Conservation (phyloP, 2,329 filamentous ascomycete species). For the Hypoxylon sp. region DNA sequence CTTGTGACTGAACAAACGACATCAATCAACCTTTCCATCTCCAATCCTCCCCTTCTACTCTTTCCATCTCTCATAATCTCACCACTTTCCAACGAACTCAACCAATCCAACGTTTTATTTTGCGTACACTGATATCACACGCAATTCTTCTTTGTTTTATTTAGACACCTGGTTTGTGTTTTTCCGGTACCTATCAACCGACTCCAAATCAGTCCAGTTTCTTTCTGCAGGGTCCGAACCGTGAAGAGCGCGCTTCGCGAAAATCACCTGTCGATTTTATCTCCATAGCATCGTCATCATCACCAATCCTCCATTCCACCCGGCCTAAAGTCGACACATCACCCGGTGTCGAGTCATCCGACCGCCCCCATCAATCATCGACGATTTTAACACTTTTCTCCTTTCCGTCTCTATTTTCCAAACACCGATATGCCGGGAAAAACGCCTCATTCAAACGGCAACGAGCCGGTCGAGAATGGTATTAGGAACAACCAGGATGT, state of each 20-base stretch:
- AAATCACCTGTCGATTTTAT: constrained; percentile 35
- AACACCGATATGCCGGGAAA: constrained; percentile 75
- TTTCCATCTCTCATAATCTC: constrained; percentile 39
- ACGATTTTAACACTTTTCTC: constrained; percentile 31
- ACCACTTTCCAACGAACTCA: constrained; percentile 20
- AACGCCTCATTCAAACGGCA: constrained; percentile 79
- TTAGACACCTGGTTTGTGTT: constrained; percentile 45
- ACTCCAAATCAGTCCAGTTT: constrained; percentile 37
- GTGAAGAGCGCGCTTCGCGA: constrained; percentile 46
- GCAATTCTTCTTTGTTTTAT: constrained; percentile 42
- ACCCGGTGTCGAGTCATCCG: constrained; percentile 44
- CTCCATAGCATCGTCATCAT: constrained; percentile 32
- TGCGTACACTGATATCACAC: constrained; percentile 33
- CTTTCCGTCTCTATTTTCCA: constrained; percentile 35
- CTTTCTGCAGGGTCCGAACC: constrained; percentile 44
- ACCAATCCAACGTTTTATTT: constrained; percentile 19
- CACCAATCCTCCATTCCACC: constrained; percentile 23
- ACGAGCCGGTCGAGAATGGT: constrained; percentile 78
- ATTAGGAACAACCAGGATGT: constrained; percentile 76
- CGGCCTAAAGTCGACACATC: constrained; percentile 34
- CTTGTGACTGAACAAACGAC: constrained; percentile 42
- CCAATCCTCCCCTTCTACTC: constrained; percentile 35
- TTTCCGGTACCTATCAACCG: constrained; percentile 28
- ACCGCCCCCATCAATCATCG: constrained; percentile 27
- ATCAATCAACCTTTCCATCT: constrained; percentile 31